Base-by-base conservation (phyloP, 768 basidiomycete species). In the Tulasnella sp. region DNA sequence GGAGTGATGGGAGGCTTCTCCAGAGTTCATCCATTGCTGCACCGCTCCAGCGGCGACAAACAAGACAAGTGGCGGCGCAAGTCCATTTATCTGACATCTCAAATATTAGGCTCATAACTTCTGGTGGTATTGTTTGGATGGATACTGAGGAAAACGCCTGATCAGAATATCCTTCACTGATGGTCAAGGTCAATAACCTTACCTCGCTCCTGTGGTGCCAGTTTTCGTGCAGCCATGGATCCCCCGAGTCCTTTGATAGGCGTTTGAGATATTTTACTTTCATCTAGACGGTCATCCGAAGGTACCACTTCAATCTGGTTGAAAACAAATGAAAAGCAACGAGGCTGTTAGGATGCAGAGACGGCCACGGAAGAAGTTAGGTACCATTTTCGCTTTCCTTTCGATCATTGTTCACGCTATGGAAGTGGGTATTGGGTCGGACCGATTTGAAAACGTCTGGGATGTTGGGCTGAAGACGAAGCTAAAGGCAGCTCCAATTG, bases 11-110 rank as follows among this genome's bases (percentile, higher is more conserved):
- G 20, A 76, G 23, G 15, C 29, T 39, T 46, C 37, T 42, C 75
- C 75, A 76, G 16, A 76, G 67, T n/a, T 76, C 46, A 29, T 76
- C 61, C 26, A 76, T 57, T 7, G 55, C 75, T 10, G 23, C 67
- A 69, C 42, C 75, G 1, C 57, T 76, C 75, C 75, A 76, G 11
- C 42, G 35, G 37, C 55, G 48, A 57, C 32, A 76, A 0, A 70
- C 67, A 4, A 46, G 23, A 16, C 26, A 26, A 40, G 75, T 57
- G 16, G 57, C 37, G 35, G 55, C 75, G 23, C 57, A 55, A 48
- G n/a, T 37, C 32, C 11, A 10, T 48, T 35, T 23, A 26, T 35
- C 29, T 13, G 46, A 51, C 10, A 23, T 48, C 35, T 9, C 32
- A 35, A 74, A 74, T 44, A 74, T 74, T 9, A 48, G 32, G 40